Evolutionary conservation across 2,329 filamentous ascomycete genomes (phyloP).

Genomic region (Penicillium sp.): DNA sequence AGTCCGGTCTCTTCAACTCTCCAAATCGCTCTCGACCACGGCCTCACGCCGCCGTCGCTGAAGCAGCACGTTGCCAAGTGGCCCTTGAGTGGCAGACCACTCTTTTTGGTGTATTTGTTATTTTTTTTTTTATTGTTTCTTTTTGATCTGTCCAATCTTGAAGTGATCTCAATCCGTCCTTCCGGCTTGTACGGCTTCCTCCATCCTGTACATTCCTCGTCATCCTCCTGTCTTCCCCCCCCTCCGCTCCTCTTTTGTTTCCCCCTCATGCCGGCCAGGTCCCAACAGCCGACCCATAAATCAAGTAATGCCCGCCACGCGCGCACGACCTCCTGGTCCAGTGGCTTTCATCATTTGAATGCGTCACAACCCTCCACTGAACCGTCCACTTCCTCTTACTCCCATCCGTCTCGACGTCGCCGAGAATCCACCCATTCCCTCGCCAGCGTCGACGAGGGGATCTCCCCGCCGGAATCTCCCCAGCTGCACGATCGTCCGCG

Average conservation of each 20-base stretch:
- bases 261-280: constrained; percentile 21
- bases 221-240: background rate
- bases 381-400: constrained; percentile 16
- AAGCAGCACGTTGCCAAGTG: too few relatives aligned
- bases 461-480: constrained; percentile 18
- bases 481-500: background rate
- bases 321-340: constrained; percentile 33
- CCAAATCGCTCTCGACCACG: background rate
- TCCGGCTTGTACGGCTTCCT: too few relatives aligned
- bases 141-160: too few relatives aligned
- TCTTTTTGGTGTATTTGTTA: too few relatives aligned
- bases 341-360: constrained; percentile 25
- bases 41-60: too few relatives aligned
- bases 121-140: too few relatives aligned
- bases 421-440: constrained; percentile 31
- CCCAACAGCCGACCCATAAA: constrained; percentile 17
- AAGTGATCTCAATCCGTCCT: too few relatives aligned
- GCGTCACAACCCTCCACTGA: constrained; percentile 15
- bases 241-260: background rate
- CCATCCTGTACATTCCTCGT: too few relatives aligned
- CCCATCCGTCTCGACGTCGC: constrained; percentile 24
- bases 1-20: too few relatives aligned
- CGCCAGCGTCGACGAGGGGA: constrained; percentile 26
- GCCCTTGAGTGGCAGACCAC: too few relatives aligned
- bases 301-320: constrained; percentile 31